Conservation (phyloP, 495 filamentous ascomycete genomes). For the Echria macrotheca region DNA sequence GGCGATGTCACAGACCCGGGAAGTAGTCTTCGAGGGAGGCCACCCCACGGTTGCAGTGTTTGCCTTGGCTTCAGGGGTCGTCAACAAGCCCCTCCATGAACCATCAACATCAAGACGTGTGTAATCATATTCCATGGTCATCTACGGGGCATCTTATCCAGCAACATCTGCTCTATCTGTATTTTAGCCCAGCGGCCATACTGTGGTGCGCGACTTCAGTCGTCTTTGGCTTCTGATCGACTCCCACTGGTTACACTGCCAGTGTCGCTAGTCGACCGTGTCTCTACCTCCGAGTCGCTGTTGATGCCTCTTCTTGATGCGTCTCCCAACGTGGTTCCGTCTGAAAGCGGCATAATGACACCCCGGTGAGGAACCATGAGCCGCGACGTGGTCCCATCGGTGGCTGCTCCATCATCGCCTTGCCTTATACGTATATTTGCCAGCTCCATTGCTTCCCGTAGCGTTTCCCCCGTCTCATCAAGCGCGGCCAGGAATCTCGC, state of each 20-base stretch:
- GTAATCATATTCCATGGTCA: no score
- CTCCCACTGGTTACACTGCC: constrained; percentile 12
- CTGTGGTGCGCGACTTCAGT: no score
- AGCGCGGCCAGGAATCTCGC: constrained; percentile 89
- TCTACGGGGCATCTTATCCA: no score
- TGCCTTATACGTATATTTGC: constrained; percentile 53
- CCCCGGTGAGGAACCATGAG: constrained; percentile 45
- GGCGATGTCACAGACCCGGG: no score
- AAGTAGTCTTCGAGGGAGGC: no score
- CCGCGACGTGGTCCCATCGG: constrained; percentile 43
- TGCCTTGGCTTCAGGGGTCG: no score
- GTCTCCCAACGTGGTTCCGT: constrained; percentile 5
- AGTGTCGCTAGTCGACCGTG: constrained; percentile 25
- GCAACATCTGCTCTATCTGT: no score
- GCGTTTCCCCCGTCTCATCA: constrained; percentile 76
- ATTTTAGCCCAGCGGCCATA: no score
- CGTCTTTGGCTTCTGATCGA: not conserved
- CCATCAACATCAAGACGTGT: no score
- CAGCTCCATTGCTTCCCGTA: constrained; percentile 70
- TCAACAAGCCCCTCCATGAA: no score
- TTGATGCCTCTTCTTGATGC: constrained; percentile 12
- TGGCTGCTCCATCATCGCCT: constrained; percentile 29
- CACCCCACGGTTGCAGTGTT: no score
- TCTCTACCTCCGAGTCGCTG: constrained; percentile 27
- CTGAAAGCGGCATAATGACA: constrained; percentile 22